These are phyloP conservation scores for Fusarium sp. DNA, from an alignment of 2,329 filamentous ascomycete genomes.

Conservation along the genomic window DNA sequence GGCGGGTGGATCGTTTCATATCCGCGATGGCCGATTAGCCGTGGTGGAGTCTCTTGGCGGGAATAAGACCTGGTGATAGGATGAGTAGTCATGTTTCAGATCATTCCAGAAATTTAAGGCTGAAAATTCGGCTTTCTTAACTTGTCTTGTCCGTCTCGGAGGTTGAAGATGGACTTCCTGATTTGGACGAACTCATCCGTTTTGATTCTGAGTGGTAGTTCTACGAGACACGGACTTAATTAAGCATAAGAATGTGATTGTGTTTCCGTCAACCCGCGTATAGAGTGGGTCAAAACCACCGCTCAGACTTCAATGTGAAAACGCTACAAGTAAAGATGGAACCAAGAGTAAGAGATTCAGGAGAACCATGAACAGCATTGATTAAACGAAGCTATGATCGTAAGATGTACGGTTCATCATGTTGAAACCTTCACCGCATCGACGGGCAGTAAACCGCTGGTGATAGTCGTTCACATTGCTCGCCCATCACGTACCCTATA, in stretches of 20 bases:
- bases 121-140: background rate
- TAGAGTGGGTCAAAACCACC: background rate
- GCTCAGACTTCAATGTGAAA: background rate
- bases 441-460: no score
- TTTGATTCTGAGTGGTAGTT: background rate
- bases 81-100: background rate
- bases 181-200: background rate
- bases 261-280: background rate
- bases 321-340: background rate
- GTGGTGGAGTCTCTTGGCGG: slow-evolving; percentile 3
- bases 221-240: background rate
- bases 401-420: background rate
- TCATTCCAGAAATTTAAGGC: background rate
- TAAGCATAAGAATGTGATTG: background rate
- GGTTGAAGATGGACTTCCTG: background rate
- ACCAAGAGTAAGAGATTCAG: background rate
- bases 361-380: background rate
- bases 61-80: background rate
- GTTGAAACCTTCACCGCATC: background rate
- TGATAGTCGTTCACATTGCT: no score
- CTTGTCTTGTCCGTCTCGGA: background rate
- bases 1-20: slow-evolving; percentile 11
- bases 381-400: background rate
- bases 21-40: slow-evolving; percentile 20
- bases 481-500: no score